Evolutionary conservation across 2,329 filamentous ascomycete species (phyloP), one percentile per base, ranked within the genome.

Genomic region (Exophiala aquamarina): DNA sequence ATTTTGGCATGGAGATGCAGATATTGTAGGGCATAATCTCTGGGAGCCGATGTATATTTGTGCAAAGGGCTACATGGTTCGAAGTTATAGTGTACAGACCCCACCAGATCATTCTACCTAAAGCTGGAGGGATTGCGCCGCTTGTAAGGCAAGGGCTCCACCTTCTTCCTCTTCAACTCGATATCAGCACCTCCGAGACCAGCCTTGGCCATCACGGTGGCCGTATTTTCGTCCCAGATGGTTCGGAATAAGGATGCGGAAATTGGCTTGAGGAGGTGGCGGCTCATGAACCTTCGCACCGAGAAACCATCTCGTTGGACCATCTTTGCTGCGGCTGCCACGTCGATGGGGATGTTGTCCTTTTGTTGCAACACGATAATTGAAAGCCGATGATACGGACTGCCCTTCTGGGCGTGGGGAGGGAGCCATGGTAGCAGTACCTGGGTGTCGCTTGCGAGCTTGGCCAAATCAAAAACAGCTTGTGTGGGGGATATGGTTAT

Each of bases 191-290:
- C 89, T 20, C 82, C 78, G 53, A 94, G 76, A 50, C 81, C 82
- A 59, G 87, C 80, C 60, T 87, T 80, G 63, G 82, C 75, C 92
- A 98, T 96, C 54, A 98, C 89, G 41, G 75, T 83, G n/a, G 81
- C 83, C 43, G 88, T 98, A 60, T 80, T 82, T 50, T 93, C 87
- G 67, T 98, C 93, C 89, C 91, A 97, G 56, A 86, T 73, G 50
- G 83, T 85, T 57, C 93, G 83, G 83, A 97, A 98, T 60, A 98
- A 73, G 64, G 83, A 88, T 60, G 89, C 87, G 34, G 91, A 91
- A 49, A 96, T 82, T 6, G 91, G 81, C 49, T 74, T 77, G 52
- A 93, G 73, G 48, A 73, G 69, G 6, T 88, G 81, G 64, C 83
- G 84, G 64, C 83, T 79, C 56, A 84, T 79, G 66, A 94, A 86